Percentiles rank a stretch among this genome's conserved stretches.
phyloP scores from a whole-genome alignment of 2,329 filamentous ascomycete species.

The Botryotinia convoluta region DNA sequence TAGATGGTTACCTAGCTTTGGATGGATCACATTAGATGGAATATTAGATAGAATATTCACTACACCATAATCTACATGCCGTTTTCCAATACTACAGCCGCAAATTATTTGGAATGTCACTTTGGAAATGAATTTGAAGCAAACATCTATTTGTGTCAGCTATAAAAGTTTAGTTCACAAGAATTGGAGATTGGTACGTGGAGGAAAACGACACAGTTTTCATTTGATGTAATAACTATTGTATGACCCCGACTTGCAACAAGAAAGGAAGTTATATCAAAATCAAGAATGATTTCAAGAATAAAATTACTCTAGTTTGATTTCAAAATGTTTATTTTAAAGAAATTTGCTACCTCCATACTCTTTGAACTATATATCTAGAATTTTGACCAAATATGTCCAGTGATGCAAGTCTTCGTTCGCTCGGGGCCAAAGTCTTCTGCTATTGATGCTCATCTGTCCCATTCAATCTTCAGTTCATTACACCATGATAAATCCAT shows the following conservation, averaged over 20 bases:
- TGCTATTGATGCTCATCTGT: accelerated
- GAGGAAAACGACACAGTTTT: accelerated
- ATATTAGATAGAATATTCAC: too few species aligned
- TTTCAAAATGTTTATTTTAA: neutral
- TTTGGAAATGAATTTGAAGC: accelerated
- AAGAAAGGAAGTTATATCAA: neutral
- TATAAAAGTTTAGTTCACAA: accelerated
- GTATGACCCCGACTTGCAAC: neutral
- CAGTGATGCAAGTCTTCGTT: neutral
- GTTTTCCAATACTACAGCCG: accelerated
- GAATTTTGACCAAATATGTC: neutral
- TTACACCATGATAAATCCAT: neutral
- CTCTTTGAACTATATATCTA: neutral
- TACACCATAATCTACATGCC: neutral
- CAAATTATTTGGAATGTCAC: neutral
- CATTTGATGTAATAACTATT: neutral
- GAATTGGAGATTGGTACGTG: neutral
- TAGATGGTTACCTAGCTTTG: neutral
- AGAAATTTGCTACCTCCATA: neutral
- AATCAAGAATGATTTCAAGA: neutral
- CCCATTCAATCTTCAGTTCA: accelerated
- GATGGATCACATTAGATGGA: accelerated
- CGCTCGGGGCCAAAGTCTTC: neutral
- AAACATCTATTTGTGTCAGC: accelerated
- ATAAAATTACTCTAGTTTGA: accelerated